phyloP scores from a whole-genome alignment of 495 filamentous ascomycete species.

The Glonium stellatum region DNA sequence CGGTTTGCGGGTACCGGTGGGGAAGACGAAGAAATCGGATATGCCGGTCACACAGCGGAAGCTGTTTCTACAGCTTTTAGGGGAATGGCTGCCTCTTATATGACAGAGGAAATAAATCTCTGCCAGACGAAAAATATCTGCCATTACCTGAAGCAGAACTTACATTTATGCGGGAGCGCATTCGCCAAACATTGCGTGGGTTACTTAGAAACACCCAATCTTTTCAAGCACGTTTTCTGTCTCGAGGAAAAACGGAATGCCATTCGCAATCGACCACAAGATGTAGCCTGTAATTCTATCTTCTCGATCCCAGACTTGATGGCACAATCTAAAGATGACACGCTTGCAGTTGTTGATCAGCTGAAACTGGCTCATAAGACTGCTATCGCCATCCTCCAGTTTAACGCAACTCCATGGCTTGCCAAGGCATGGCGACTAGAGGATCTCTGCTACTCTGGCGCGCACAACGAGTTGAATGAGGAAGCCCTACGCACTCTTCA shows the following conservation, averaged over 20 bases:
- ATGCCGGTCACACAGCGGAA: too few relatives aligned
- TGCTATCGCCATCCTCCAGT: constrained; percentile 36
- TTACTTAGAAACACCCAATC: constrained; percentile 15
- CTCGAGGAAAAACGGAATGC: not conserved
- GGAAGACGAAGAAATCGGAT: too few relatives aligned
- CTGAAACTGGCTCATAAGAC: constrained; percentile 34
- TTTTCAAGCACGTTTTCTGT: constrained; percentile 18
- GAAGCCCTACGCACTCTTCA: constrained; percentile 26
- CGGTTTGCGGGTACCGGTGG: too few relatives aligned
- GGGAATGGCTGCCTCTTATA: constrained; percentile 5
- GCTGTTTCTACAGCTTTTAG: constrained; percentile 3
- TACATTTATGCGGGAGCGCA: constrained; percentile 7
- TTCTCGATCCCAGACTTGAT: constrained; percentile 13
- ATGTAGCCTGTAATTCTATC: not conserved
- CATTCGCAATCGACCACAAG: not conserved
- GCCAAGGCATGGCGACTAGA: constrained; percentile 31
- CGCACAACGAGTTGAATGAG: constrained; percentile 3
- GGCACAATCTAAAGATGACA: constrained; percentile 1
- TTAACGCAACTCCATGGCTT: constrained; percentile 37
- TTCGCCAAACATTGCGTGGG: constrained; percentile 15
- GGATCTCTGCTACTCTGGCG: constrained; percentile 33
- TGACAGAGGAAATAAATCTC: constrained; percentile 10
- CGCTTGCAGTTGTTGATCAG: constrained; percentile 23
- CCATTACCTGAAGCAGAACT: constrained; percentile 20
- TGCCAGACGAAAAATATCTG: constrained; percentile 21